Conservation (phyloP, 176 grass and related monocot species). For the Triticum monococcum region DNA sequence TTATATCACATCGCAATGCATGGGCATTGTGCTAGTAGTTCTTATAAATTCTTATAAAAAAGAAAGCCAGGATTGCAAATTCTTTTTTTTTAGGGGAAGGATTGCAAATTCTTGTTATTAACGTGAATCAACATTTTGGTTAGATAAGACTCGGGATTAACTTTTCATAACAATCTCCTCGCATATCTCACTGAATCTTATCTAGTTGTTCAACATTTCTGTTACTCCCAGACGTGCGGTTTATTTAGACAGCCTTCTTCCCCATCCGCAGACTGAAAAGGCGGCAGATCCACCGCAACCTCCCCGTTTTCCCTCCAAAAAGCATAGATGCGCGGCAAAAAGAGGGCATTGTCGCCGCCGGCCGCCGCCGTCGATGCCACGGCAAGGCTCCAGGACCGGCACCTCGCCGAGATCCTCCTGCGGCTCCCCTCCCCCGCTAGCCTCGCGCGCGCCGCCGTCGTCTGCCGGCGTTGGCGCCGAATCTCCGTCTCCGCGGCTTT, state of each 20-base stretch:
- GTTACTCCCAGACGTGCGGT: no score
- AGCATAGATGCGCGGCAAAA: neutral
- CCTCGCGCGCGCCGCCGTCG: neutral
- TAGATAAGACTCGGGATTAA: no score
- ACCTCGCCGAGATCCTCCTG: constrained; percentile 25
- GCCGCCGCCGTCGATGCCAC: neutral
- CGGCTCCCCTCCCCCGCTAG: neutral
- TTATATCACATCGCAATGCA: no score
- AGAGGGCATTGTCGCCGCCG: neutral
- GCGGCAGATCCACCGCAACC: neutral
- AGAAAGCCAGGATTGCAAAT: no score
- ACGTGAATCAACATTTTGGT: no score
- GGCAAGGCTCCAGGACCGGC: neutral
- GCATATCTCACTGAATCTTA: no score
- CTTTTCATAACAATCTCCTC: no score
- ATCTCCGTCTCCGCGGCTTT: neutral
- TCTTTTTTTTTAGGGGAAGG: no score
- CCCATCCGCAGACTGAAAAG: neutral
- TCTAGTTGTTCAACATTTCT: no score
- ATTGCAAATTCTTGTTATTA: no score
- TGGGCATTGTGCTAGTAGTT: no score
- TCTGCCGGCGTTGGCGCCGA: neutral
- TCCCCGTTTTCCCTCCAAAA: neutral
- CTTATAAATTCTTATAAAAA: no score
- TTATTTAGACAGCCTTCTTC: neutral